Base-by-base conservation (phyloP, 768 basidiomycete species). In the Panaeolus papilionaceus region DNA sequence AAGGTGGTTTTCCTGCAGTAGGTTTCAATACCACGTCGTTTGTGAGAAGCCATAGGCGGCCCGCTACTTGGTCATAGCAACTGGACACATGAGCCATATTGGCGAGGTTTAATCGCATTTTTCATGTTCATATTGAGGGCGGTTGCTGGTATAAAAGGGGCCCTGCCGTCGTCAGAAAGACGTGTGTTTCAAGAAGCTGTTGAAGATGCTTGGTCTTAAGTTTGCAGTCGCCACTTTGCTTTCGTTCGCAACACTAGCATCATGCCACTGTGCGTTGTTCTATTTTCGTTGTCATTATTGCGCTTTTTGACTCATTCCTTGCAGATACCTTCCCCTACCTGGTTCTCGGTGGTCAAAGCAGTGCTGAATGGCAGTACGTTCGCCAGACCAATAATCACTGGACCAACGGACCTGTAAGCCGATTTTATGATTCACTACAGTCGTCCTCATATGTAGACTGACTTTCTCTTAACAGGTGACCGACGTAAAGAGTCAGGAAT, bases 261-360 rank as follows among this genome's bases (percentile, higher is more conserved):
- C 54, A 16, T 58, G 54, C 20, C 54, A 58, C 14, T 58, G 64
- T 64, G 16, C 12, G 54, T 58, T 26, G 33, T 11, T 33, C 4
- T 14, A 9, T 23, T 51, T 28, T 7, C 9, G 5, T 8, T 28
- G 5, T 33, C 33, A 33, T 33, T 2, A 33, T 33, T 47, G 16
- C 18, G 14, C 45, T 47, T 8, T 16, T 47, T n/a, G 7, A 20
- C 20, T 47, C 14, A 20, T 18, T 20, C n/a, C 18, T 23, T 44
- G 4, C 20, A 71, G 70, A 71, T 38, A 68, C 68, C 6, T 71
- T 71, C 68, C 65, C 70, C 16, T 26, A 14, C 11, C 45, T 71
- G n/a, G 40, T 67, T 33, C 54, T 71, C n/a, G 40, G 62, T 12
- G 70, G 14, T 20, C 16, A 23, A 8, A 3, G 62, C n/a, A 67